These are phyloP conservation scores for Inga laurina DNA, from an alignment of 306 rosid genomes.

Conservation along the genomic window DNA sequence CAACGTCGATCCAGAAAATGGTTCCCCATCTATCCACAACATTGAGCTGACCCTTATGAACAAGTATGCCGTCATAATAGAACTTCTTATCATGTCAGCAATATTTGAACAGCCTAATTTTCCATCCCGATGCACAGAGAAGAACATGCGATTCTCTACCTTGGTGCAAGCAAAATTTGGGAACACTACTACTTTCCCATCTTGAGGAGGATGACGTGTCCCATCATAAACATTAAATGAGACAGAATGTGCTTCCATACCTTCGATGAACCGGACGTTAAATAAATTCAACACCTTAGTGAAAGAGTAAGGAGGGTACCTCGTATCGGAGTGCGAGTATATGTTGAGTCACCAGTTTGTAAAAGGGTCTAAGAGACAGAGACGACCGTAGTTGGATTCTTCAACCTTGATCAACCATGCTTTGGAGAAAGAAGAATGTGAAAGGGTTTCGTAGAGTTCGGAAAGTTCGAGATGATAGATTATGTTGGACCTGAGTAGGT, in stretches of 20 bases:
- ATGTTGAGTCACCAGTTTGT: background rate
- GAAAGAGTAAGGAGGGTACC: background rate
- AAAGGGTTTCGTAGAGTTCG: background rate
- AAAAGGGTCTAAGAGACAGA: slow-evolving; percentile 20
- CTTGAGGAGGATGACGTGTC: background rate
- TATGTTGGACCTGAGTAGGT: background rate
- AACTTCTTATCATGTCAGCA: slow-evolving; percentile 18
- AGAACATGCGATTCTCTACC: background rate
- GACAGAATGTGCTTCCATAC: background rate
- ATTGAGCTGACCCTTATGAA: slow-evolving; percentile 36
- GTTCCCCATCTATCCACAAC: slow-evolving; percentile 43
- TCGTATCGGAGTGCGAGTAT: rapidly evolving
- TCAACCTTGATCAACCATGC: background rate
- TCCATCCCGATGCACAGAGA: background rate
- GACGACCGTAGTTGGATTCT: background rate
- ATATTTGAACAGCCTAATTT: background rate
- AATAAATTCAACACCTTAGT: slow-evolving; percentile 20
- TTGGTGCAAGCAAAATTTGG: background rate
- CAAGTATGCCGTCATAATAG: slow-evolving; percentile 33
- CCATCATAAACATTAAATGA: background rate
- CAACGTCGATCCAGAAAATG: background rate
- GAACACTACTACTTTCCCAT: slow-evolving; percentile 14
- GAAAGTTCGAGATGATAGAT: slow-evolving; percentile 18
- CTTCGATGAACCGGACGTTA: slow-evolving; percentile 26
- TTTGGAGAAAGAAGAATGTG: background rate